A percentile compares a stretch with the other conserved stretches of the same genome.
These are phyloP conservation scores for Hyaloscypha bicolor DNA, from an alignment of 495 filamentous ascomycete species.

Conservation along the genomic window DNA sequence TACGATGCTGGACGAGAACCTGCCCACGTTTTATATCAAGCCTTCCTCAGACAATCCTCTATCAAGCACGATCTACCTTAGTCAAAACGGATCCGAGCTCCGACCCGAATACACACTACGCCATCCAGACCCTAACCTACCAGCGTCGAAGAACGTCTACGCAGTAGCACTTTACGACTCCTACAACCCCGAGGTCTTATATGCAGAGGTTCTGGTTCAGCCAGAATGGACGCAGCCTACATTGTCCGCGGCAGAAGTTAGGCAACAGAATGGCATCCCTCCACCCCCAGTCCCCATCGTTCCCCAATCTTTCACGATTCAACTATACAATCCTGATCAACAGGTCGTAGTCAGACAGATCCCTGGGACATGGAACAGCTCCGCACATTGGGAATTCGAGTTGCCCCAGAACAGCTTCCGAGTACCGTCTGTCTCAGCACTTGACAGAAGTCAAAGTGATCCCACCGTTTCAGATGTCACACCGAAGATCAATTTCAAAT, in stretches of 20 bases:
- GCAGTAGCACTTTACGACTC: slow-evolving; percentile 83
- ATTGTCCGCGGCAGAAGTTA: slow-evolving; percentile 76
- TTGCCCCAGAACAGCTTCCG: slow-evolving; percentile 86
- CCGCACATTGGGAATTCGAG: slow-evolving; percentile 86
- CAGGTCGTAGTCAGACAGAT: slow-evolving; percentile 70
- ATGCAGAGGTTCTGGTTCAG: slow-evolving; percentile 80
- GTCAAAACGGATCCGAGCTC: slow-evolving; percentile 79
- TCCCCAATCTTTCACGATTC: slow-evolving; percentile 76
- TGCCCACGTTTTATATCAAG: slow-evolving; percentile 63
- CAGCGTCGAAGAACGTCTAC: slow-evolving; percentile 78
- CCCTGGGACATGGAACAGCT: slow-evolving; percentile 74
- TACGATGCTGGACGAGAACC: slow-evolving; percentile 88
- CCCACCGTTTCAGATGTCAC: slow-evolving; percentile 68
- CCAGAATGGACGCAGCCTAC: slow-evolving; percentile 84
- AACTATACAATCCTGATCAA: slow-evolving; percentile 95
- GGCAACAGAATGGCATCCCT: slow-evolving; percentile 60
- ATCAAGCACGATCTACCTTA: slow-evolving; percentile 67
- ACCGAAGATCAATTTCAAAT: slow-evolving; percentile 82
- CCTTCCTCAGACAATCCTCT: slow-evolving; percentile 43
- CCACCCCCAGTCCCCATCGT: slow-evolving; percentile 74
- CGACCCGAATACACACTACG: slow-evolving; percentile 76
- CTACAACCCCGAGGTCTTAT: slow-evolving; percentile 78
- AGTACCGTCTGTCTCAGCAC: slow-evolving; percentile 68
- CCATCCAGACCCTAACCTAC: slow-evolving; percentile 68
- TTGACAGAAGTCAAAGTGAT: slow-evolving; percentile 76